Base-by-base conservation (phyloP, 257 asterid genomes). In the Oldenlandia corymbosa region DNA sequence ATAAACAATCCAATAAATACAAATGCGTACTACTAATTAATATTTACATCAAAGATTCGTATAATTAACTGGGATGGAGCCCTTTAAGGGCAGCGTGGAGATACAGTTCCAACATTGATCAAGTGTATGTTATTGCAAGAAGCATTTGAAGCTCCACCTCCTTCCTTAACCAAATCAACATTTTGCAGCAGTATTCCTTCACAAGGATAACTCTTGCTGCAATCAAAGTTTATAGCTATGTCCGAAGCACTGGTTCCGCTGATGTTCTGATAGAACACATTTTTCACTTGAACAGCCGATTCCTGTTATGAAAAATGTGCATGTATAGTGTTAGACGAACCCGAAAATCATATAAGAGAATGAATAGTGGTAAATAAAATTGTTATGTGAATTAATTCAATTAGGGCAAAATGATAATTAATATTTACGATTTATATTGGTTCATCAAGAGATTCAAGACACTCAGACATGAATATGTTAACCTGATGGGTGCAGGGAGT, bases 201-300 rank as follows among this genome's bases (percentile, higher is more conserved):
- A 67, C 96, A 91, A 2, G 96, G 95, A 59, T 60, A 69, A 28
- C 50, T 80, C 62, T 69, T 45, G 30, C 94, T 84, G 79, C 96
- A 91, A 30, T 76, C 64, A 47, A 91, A 77, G 5, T 48, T 64
- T 39, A 91, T 78, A 10, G 95, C 98, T 37, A 49, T 75, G 12
- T 61, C 23, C 0, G 88, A 63, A 8, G 87, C 87, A 45, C 96
- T 88, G 13, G 96, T 77, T 7, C 98, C 95, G 16, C 11, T 66
- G 24, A 91, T 88, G 71, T 86, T 86, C 69, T 81, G 70, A 50
- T 88, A 91, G 46, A 77, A 23, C 18, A 91, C 74, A 51, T 83
- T 74, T 8, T 68, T 71, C 45, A 91, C 85, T 76, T 86, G 83
- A 23, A 88, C 94, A 4, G 88, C 84, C 5, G 88, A 76, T 21